phyloP scores from a whole-genome alignment of 805 yeast genomes.

The Teunomyces aglyptinius region DNA sequence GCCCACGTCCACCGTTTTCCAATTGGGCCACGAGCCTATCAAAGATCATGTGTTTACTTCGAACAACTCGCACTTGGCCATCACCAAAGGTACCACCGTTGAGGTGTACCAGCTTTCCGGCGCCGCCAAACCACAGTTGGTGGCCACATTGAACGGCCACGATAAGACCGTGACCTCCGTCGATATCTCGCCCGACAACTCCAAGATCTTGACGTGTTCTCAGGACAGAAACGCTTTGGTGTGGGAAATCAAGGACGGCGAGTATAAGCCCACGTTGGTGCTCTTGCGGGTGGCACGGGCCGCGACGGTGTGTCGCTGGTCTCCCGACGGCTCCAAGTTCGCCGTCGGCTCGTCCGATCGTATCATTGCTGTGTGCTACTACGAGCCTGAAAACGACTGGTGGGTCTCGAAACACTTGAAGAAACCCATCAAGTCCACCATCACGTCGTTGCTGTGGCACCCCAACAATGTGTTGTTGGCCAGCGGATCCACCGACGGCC shows the following conservation, averaged over 20 bases:
- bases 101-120: slow-evolving; percentile 60
- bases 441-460: slow-evolving; percentile 86
- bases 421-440: slow-evolving; percentile 88
- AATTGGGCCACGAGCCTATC: slow-evolving; percentile 79
- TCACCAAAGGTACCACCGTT: slow-evolving; percentile 75
- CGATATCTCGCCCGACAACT: slow-evolving; percentile 81
- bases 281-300: slow-evolving; percentile 91
- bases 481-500: slow-evolving; percentile 92
- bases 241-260: slow-evolving; percentile 74
- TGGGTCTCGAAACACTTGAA: slow-evolving; percentile 98
- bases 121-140: slow-evolving; percentile 55
- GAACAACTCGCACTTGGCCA: slow-evolving; percentile 65
- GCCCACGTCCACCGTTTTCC: slow-evolving; percentile 45
- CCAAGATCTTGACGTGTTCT: slow-evolving; percentile 88
- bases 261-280: slow-evolving; percentile 83
- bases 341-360: slow-evolving; percentile 97
- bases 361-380: slow-evolving; percentile 92
- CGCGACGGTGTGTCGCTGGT: slow-evolving; percentile 93
- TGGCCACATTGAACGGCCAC: slow-evolving; percentile 74
- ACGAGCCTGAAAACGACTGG: slow-evolving; percentile 96
- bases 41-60: slow-evolving; percentile 87
- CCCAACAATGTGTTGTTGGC: slow-evolving; percentile 86
- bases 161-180: slow-evolving; percentile 94
- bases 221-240: slow-evolving; percentile 98
- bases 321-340: slow-evolving; percentile 90